Evolutionary conservation across 768 basidiomycete species (phyloP), one percentile per base, ranked within the genome.

Genomic region (Gymnopilus dilepis): DNA sequence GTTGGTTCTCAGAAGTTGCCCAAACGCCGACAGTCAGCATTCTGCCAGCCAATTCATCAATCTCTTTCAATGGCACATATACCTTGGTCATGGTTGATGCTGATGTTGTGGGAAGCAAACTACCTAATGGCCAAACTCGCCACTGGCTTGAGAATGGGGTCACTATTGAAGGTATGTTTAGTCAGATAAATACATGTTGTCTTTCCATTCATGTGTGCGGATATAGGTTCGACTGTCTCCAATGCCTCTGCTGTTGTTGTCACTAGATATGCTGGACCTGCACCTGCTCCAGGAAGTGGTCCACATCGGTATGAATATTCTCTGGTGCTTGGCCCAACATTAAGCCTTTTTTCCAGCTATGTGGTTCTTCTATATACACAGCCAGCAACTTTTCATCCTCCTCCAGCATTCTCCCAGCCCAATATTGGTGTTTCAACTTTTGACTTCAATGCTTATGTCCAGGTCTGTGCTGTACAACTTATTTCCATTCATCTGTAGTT

Each of bases 71-170:
- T 37, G 84, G 82, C 12, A 81, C 74, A 41, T 92, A 82, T 74
- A 91, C 91, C 24, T 70, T 94, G 34, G 78, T 84, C 54, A 90
- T 95, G 90, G 82, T 86, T 30, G 92, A 95, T 67, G 89, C 90
- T 12, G 86, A 86, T 60, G 70, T 83, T 22, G 87, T 88, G 37
- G 91, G 91, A 38, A 76, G 83, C 50, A 80, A 88, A 64, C 76
- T 85, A 56, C 73, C 80, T 37, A 74, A 77, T 8, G 87, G 85
- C 19, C 86, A 87, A 65, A 91, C 86, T 52, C 83, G 90, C 56
- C 93, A 94, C 77, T 94, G 91, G 92, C 84, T 94, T 50, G 84
- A 87, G 62, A 92, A 93, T 72, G 78, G 82, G 22, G 90, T 84
- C 17, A 79, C 78, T 3, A 60, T 89, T 40, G 66, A 71, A 22